phyloP scores from a whole-genome alignment of 2,329 filamentous ascomycete species.

The Tolypocladium cylindrosporum region DNA sequence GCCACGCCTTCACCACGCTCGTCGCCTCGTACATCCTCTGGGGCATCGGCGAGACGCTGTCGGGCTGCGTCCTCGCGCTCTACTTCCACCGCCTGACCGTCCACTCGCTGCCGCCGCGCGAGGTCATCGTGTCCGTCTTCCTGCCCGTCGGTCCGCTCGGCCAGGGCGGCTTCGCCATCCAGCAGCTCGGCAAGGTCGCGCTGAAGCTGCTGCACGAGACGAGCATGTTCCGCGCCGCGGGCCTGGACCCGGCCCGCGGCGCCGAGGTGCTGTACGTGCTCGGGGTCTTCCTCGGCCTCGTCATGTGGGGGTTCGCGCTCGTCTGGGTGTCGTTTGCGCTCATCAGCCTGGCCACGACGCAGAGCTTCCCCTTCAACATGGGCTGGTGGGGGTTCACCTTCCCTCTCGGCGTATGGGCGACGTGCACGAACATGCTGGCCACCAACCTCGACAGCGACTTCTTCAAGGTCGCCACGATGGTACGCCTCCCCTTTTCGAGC shows the following conservation, averaged over 20 bases:
- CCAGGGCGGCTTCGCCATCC: conserved; percentile 51
- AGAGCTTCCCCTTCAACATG: conserved; percentile 33
- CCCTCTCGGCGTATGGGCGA: conserved; percentile 33
- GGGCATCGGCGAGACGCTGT: conserved; percentile 51
- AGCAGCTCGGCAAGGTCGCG: conserved; percentile 40
- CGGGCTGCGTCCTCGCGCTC: conserved; percentile 52
- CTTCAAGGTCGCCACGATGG: conserved; percentile 29
- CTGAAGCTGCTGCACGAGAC: conserved; percentile 27
- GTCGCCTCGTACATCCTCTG: conserved; percentile 59
- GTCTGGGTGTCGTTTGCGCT: conserved; percentile 33
- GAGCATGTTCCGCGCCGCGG: conserved; percentile 34
- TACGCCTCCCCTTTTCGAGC: conserved; percentile 6
- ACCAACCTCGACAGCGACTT: conserved; percentile 30
- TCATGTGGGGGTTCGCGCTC: conserved; percentile 35
- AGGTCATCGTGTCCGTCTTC: conserved; percentile 59
- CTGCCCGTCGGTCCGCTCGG: conserved; percentile 58
- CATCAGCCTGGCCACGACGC: conserved; percentile 28
- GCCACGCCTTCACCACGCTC: conserved; percentile 50
- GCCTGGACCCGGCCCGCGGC: conserved; percentile 14
- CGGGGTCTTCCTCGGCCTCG: conserved; percentile 35
- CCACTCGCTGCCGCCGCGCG: conserved; percentile 54
- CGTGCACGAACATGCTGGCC: conserved; percentile 28
- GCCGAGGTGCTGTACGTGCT: conserved; percentile 44
- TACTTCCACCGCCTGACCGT: conserved; percentile 61
- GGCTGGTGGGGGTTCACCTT: conserved; percentile 40